Percentiles rank a stretch among this genome's conserved stretches.
These are phyloP conservation scores for Agrocybe praecox DNA, from an alignment of 768 basidiomycete genomes.

Conservation along the genomic window DNA sequence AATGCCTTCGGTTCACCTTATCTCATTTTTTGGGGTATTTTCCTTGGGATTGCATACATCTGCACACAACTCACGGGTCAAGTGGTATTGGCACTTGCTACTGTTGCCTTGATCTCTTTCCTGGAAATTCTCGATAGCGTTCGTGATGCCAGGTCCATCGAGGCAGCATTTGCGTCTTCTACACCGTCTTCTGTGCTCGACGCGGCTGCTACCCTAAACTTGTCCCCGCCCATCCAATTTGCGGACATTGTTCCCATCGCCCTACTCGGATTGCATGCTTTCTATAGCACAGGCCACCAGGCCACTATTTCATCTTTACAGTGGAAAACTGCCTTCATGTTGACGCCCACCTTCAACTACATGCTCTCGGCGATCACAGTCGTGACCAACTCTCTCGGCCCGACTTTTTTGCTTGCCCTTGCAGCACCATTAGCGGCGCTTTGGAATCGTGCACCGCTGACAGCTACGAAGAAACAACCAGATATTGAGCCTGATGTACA, in stretches of 20 bases:
- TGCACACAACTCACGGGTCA: conserved; percentile 84
- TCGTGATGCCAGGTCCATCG: conserved; percentile 65
- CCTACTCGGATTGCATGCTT: conserved; percentile 74
- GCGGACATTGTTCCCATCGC: conserved; percentile 73
- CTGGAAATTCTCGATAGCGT: conserved; percentile 83
- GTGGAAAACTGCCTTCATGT: conserved; percentile 93
- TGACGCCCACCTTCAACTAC: conserved; percentile 69
- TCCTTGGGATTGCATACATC: conserved; percentile 62
- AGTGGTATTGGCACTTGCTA: conserved; percentile 63
- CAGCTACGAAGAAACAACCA: conserved; percentile 16
- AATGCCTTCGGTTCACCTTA: conserved; percentile 92
- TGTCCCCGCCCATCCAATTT: conserved; percentile 48
- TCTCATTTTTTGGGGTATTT: conserved; percentile 75
- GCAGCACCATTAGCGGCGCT: conserved; percentile 72
- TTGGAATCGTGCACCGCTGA: conserved; percentile 81
- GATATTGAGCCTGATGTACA: conserved; percentile 27
- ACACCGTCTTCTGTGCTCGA: conserved; percentile 47
- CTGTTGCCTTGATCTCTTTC: conserved; percentile 70
- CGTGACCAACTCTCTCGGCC: conserved; percentile 75
- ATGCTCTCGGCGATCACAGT: conserved; percentile 78
- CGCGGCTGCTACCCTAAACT: conserved; percentile 27
- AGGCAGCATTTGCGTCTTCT: conserved; percentile 50
- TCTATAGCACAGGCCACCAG: conserved; percentile 93
- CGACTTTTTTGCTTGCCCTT: conserved; percentile 64
- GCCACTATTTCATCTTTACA: conserved; percentile 87